Evolutionary conservation across 208 protist species (phyloP), one percentile per base, ranked within the genome.

Genomic region (Wallacemonas sp.): DNA sequence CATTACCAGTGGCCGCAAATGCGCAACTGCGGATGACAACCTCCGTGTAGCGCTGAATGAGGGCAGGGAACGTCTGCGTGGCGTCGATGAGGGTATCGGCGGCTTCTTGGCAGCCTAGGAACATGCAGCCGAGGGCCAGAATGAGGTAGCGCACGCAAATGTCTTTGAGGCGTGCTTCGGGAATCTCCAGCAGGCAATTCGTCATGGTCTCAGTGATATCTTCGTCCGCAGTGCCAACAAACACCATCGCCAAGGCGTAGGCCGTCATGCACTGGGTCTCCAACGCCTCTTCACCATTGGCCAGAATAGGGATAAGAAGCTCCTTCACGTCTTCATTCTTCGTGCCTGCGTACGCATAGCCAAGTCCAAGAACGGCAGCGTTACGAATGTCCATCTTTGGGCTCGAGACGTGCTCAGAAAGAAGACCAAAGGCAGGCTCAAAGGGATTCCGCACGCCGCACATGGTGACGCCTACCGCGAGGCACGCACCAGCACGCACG

Each of bases 1-100:
- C 98, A 73, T 99, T 99, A 41, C 98, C 98, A 4, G 97, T 99
- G 11, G 96, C 98, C 12, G 98, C 98, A 76, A 99, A 99, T 1
- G 99, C 98, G 65, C 97, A 99, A 30, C 90, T 93, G 45, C 97
- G 94, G 14, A 99, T 70, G 1, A 98, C 97, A 17, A 98, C 86
- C 51, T 88, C 73, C 3, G 91, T 80, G 80, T 98, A 99, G 44
- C 91, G 72, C 19, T 85, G 84, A 28, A 98, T 93, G 19, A 87
- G 51, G 12, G 72, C 62, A 1, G 92, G 70, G 47, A 93, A 64
- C 9, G 92, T 84, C 46, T 97, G 90, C 0, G 94, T 80, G 3
- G 96, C 90, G 47, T 99, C 96, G 4, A 99, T 66, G 2, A 97
- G 84, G 3, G 94, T 82, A 45, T 99, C 96, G 8, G 90, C 94